Base-by-base conservation (phyloP, 2,329 filamentous ascomycete species). In the Venturia nashicola region DNA sequence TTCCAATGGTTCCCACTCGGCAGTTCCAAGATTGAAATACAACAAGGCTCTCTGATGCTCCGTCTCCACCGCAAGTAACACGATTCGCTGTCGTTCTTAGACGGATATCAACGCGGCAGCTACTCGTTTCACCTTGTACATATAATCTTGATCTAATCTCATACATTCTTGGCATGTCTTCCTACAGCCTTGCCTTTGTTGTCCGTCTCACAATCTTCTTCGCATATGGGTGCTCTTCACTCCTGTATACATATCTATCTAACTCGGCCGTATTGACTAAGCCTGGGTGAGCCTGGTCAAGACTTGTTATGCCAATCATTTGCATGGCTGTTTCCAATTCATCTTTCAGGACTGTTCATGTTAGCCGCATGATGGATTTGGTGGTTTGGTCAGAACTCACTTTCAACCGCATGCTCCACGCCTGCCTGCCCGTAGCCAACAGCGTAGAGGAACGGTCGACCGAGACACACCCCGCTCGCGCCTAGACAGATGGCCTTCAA, bases 401-500 rank as follows among this genome's bases (percentile, higher is more conserved):
- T 67, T 62, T 76, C 72, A 61, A 74, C 69, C 40, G 71, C 72
- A 65, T 70, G 69, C 65, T 73, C 71, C 5, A 76, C 70, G 8
- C 74, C 74, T 61, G 72, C 69, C 3, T 69, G 65, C 7, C 74
- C 74, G 63, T 76, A 76, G 4, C 70, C 72, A 34, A 76, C 68
- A 12, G 73, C 73, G 59, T 75, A 76, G 64, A 76, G 55, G 55
- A 75, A 75, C 1, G 73, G 73, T 57, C 74, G 65, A 12, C 73
- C 74, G 20, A 76, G 71, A 16, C 73, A 73, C 0, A 76, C 74
- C 4, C 72, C 74, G 18, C 72, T 76, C 1, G 74, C 74, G 40
- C 74, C 74, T 20, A 76, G 65, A 65, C 73, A 75, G 46, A 76
- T 63, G 1, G 73, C 73, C 65, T 76, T 76, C 32, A 76, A 62